Percentiles rank a stretch among this genome's conserved stretches.
phyloP scores from a whole-genome alignment of 2,329 filamentous ascomycete genomes.

The Tolypocladium amazonense region DNA sequence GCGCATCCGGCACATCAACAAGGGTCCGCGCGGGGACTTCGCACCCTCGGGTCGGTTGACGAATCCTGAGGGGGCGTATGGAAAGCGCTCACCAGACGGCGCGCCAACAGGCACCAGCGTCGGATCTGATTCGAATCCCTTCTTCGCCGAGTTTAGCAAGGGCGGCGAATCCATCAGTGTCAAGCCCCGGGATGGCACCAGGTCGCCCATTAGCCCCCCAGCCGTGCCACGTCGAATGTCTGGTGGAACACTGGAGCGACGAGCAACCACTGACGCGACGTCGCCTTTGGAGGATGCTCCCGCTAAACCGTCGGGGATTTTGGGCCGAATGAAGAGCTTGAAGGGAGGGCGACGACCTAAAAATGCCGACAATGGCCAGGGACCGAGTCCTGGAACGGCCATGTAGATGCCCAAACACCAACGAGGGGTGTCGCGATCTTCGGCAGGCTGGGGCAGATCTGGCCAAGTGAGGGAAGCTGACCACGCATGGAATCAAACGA shows the following conservation, averaged over 20 bases:
- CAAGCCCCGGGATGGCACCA: slow-evolving; percentile 25
- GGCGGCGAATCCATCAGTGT: slow-evolving; percentile 41
- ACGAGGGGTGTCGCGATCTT: too few relatives aligned
- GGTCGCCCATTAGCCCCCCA: slow-evolving; percentile 48
- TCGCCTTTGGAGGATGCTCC: slow-evolving; percentile 23
- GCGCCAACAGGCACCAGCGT: slow-evolving; percentile 21
- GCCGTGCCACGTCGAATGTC: slow-evolving; percentile 28
- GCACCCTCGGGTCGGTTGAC: slow-evolving; percentile 47
- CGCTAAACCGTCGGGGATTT: slow-evolving; percentile 48
- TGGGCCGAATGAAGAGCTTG: slow-evolving; percentile 73
- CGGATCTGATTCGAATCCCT: slow-evolving; percentile 52
- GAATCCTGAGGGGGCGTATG: slow-evolving; percentile 41
- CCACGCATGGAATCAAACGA: neutral
- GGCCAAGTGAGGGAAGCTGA: neutral
- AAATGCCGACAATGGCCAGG: slow-evolving; percentile 13
- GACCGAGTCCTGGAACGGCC: slow-evolving; percentile 23
- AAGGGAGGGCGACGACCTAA: slow-evolving; percentile 51
- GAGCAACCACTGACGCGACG: slow-evolving; percentile 47
- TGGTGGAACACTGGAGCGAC: slow-evolving; percentile 46
- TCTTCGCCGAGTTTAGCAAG: slow-evolving; percentile 67
- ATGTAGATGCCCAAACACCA: slow-evolving; percentile 19
- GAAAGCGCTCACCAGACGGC: slow-evolving; percentile 28
- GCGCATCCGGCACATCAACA: slow-evolving; percentile 76
- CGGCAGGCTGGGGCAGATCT: neutral
- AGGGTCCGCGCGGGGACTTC: slow-evolving; percentile 47